These are phyloP conservation scores for Colletotrichum agaves DNA, from an alignment of 2,329 filamentous ascomycete genomes.

Conservation along the genomic window DNA sequence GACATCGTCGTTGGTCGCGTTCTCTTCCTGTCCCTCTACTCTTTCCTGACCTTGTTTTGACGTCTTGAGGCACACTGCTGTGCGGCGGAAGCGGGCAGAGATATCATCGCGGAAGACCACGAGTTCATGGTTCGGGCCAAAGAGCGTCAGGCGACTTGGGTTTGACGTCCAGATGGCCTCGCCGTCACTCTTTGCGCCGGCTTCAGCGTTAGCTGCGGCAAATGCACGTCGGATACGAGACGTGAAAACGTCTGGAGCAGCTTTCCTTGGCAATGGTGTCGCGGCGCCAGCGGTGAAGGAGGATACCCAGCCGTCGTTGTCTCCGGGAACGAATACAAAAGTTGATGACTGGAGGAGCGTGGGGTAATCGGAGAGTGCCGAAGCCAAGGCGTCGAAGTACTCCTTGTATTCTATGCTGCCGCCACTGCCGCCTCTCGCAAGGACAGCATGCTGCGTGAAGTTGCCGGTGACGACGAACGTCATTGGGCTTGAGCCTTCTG, in stretches of 20 bases:
- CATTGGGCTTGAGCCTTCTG: slow-evolving; percentile 74
- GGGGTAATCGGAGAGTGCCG: slow-evolving; percentile 84
- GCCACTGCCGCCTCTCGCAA: slow-evolving; percentile 75
- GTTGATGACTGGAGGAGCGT: slow-evolving; percentile 80
- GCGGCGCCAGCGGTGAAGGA: slow-evolving; percentile 82
- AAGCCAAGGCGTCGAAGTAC: slow-evolving; percentile 88
- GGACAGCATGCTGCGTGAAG: slow-evolving; percentile 75
- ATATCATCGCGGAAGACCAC: slow-evolving; percentile 90
- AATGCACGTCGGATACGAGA: slow-evolving; percentile 86
- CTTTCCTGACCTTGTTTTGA: slow-evolving; percentile 46
- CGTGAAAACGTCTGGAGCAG: slow-evolving; percentile 90
- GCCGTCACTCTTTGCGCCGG: slow-evolving; percentile 59
- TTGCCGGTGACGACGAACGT: slow-evolving; percentile 88
- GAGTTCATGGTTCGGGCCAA: slow-evolving; percentile 89
- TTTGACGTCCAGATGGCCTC: slow-evolving; percentile 91
- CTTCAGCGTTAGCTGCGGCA: slow-evolving; percentile 78
- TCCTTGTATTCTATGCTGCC: slow-evolving; percentile 98
- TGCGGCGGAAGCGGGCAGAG: slow-evolving; percentile 79
- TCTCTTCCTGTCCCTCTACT: slow-evolving; percentile 45
- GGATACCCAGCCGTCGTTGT: slow-evolving; percentile 97
- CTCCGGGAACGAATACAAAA: slow-evolving; percentile 93
- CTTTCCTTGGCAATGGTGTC: slow-evolving; percentile 74
- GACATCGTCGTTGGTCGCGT: slow-evolving; percentile 41
- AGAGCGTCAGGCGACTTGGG: slow-evolving; percentile 82
- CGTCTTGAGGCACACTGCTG: slow-evolving; percentile 75